These are phyloP conservation scores for Halophytophthora polymorphica DNA, from an alignment of 352 stramenopile genomes.

Conservation along the genomic window DNA sequence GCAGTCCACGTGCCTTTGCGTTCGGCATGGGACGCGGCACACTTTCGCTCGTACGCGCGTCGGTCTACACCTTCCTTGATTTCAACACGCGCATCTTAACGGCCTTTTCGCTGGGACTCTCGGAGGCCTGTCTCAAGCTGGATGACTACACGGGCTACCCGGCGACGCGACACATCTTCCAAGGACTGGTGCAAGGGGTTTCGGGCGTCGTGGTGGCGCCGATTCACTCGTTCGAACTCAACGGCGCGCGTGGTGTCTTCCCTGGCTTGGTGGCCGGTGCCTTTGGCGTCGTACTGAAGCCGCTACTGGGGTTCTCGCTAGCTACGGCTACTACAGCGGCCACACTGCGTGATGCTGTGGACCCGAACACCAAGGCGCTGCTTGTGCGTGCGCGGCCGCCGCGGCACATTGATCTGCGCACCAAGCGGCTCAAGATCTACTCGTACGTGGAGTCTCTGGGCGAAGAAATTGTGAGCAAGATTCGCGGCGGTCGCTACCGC, in stretches of 20 bases:
- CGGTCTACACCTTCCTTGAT: slow-evolving; percentile 84
- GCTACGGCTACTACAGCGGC: slow-evolving; percentile 66
- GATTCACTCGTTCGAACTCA: slow-evolving; percentile 81
- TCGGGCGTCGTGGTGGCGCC: slow-evolving; percentile 81
- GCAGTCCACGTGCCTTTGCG: slow-evolving; percentile 77
- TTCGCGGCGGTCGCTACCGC: slow-evolving; percentile 74
- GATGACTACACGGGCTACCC: slow-evolving; percentile 88
- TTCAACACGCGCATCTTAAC: slow-evolving; percentile 87
- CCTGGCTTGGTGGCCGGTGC: slow-evolving; percentile 75
- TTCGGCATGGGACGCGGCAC: slow-evolving; percentile 78
- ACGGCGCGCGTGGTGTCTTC: slow-evolving; percentile 69
- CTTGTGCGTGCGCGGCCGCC: slow-evolving; percentile 74
- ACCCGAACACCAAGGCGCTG: slow-evolving; percentile 78
- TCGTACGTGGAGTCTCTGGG: slow-evolving; percentile 87
- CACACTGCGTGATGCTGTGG: slow-evolving; percentile 74
- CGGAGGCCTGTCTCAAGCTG: slow-evolving; percentile 81
- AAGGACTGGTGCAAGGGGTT: slow-evolving; percentile 82
- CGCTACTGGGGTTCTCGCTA: slow-evolving; percentile 72
- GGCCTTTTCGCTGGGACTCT: slow-evolving; percentile 74
- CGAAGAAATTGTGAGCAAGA: slow-evolving; percentile 82
- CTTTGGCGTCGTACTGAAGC: slow-evolving; percentile 82
- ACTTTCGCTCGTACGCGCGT: slow-evolving; percentile 76
- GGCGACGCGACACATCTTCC: slow-evolving; percentile 83
- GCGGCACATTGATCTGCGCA: slow-evolving; percentile 80
- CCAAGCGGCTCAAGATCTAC: slow-evolving; percentile 76